phyloP scores from a whole-genome alignment of 1,284 basidiomycete species.

The Sanguinoderma infundibulare region DNA sequence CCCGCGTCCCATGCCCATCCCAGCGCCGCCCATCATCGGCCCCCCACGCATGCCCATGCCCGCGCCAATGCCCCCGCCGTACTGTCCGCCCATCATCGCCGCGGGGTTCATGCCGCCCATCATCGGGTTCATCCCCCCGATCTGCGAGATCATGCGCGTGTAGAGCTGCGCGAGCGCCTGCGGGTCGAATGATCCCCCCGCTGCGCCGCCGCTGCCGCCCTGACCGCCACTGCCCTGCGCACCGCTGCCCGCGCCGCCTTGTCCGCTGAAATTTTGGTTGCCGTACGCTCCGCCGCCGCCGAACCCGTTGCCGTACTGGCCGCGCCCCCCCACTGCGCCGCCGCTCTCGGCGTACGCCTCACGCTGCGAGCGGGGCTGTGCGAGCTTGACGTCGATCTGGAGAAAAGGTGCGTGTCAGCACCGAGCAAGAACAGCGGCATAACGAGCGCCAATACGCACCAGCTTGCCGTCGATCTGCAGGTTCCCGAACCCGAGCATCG shows the following conservation, averaged over 20 bases:
- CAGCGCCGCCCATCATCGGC: slow-evolving; percentile 39
- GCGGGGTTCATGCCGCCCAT: slow-evolving; percentile 48
- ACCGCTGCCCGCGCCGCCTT: slow-evolving; percentile 26
- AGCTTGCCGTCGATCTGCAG: slow-evolving; percentile 92
- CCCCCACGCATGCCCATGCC: slow-evolving; percentile 34
- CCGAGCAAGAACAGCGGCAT: not conserved
- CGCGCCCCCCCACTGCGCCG: slow-evolving; percentile 23
- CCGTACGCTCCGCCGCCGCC: slow-evolving; percentile 38
- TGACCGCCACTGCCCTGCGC: slow-evolving; percentile 19
- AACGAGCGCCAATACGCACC: slow-evolving; percentile 48
- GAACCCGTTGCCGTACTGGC: slow-evolving; percentile 33
- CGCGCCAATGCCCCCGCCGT: slow-evolving; percentile 36
- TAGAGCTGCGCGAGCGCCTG: slow-evolving; percentile 81
- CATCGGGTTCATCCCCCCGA: slow-evolving; percentile 61
- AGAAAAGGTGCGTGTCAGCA: slow-evolving; percentile 1
- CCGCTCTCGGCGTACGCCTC: slow-evolving; percentile 52
- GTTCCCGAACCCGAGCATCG: slow-evolving; percentile 84
- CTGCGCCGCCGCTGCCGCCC: slow-evolving; percentile 48
- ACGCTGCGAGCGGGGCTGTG: slow-evolving; percentile 84
- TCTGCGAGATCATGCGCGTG: slow-evolving; percentile 81
- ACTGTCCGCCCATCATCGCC: slow-evolving; percentile 27
- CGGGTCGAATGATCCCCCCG: slow-evolving; percentile 81
- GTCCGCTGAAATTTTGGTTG: slow-evolving; percentile 36
- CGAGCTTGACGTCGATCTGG: slow-evolving; percentile 94
- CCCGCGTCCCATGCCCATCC: slow-evolving; percentile 43